Evolutionary conservation across 495 filamentous ascomycete species (phyloP).

Genomic region (Neurospora sp.): DNA sequence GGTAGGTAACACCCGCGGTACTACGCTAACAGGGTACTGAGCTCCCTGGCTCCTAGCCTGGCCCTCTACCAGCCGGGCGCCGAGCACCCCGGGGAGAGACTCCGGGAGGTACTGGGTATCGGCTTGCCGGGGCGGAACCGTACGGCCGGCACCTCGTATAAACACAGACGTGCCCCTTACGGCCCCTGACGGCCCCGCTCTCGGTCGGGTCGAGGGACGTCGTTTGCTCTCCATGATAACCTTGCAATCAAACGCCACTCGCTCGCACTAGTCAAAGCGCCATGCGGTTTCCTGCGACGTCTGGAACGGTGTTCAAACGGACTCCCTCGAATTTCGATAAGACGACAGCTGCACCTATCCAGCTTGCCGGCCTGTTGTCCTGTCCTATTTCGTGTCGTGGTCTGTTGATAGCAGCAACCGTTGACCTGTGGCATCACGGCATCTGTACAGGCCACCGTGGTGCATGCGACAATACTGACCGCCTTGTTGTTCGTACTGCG

Average conservation of each 20-base stretch:
- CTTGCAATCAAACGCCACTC: not conserved
- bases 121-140: not conserved
- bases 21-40: not conserved
- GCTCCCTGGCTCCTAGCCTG: not conserved
- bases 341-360: not conserved
- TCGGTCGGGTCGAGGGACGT: not conserved
- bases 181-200: not conserved
- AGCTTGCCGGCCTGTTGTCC: not conserved
- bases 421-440: not conserved
- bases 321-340: not conserved
- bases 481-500: not conserved
- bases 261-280: not conserved
- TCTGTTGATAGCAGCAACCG: not conserved
- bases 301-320: not conserved
- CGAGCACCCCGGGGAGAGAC: not conserved
- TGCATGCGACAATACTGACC: not conserved
- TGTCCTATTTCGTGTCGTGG: not conserved
- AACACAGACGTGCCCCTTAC: not conserved
- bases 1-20: not conserved
- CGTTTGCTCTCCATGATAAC: not conserved
- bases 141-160: not conserved
- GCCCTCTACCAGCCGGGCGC: not conserved
- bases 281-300: not conserved
- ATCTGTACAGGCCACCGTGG: not conserved
- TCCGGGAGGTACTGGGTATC: not conserved